Percentiles rank a stretch among this genome's conserved stretches.
Evolutionary conservation across 2,329 filamentous ascomycete species (phyloP).

Genomic region (Pseudogymnoascus sp.): DNA sequence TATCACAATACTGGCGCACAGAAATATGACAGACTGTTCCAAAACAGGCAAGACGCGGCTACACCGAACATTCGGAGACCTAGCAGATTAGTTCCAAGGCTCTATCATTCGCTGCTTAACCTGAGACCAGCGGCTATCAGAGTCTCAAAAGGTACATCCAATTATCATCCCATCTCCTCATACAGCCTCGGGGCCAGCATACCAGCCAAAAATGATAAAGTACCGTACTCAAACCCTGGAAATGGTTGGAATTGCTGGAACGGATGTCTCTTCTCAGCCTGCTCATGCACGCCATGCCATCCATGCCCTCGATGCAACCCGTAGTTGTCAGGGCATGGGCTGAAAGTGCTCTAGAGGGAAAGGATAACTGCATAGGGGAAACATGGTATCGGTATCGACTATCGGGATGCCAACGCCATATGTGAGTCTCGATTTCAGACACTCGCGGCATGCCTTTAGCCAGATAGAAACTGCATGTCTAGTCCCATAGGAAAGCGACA

Average conservation of each 20-base stretch:
- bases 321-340: not conserved
- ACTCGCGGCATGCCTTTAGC: not conserved
- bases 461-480: not conserved
- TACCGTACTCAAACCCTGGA: not conserved
- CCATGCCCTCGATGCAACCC: not conserved
- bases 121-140: constrained; percentile 3
- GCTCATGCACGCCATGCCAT: not conserved
- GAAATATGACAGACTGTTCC: not conserved
- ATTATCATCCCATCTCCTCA: not conserved
- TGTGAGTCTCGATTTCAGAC: not conserved
- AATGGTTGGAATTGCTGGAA: not conserved
- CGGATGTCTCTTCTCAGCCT: not conserved
- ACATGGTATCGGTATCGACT: constrained; percentile 1
- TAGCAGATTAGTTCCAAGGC: not conserved
- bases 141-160: not conserved
- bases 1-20: not conserved
- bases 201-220: not conserved
- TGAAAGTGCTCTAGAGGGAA: not conserved
- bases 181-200: not conserved
- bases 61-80: constrained; percentile 1
- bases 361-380: not conserved
- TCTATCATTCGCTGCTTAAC: not conserved
- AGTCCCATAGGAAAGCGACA: not conserved
- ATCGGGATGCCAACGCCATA: not conserved
- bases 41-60: not conserved